Evolutionary conservation across 306 rosid species (phyloP).

Genomic region (Acacia crassicarpa): DNA sequence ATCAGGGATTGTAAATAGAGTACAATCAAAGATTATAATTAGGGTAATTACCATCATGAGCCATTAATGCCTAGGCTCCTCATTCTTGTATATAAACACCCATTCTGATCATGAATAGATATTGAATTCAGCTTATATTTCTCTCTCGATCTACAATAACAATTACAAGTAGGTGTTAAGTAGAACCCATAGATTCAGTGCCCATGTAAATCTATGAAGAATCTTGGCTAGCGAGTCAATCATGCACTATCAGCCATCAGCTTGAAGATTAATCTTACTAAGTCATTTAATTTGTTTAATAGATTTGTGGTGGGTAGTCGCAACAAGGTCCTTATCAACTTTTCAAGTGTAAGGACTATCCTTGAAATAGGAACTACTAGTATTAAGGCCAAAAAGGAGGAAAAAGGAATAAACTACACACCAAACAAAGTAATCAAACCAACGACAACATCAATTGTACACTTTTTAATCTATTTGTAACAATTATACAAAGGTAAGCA

Average conservation of each 20-base stretch:
- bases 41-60: too few species aligned
- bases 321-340: neutral
- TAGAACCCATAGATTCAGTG: neutral
- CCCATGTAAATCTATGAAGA: neutral
- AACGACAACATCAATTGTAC: neutral
- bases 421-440: neutral
- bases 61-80: too few species aligned
- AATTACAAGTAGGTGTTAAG: neutral
- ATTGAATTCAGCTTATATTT: too few species aligned
- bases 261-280: neutral
- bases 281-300: neutral
- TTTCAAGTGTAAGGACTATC: neutral
- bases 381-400: neutral
- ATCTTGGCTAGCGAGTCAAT: neutral
- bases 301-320: neutral
- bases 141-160: neutral
- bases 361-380: neutral
- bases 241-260: neutral
- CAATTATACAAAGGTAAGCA: slow-evolving; percentile 9
- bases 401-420: neutral
- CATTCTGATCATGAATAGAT: too few species aligned
- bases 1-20: too few species aligned
- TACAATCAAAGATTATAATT: too few species aligned
- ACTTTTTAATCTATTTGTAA: neutral
- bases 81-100: too few species aligned